A percentile compares a stretch with the other conserved stretches of the same genome.
These are phyloP conservation scores for Oryza officinalis DNA, from an alignment of 176 grass and related monocot species.

Conservation along the genomic window DNA sequence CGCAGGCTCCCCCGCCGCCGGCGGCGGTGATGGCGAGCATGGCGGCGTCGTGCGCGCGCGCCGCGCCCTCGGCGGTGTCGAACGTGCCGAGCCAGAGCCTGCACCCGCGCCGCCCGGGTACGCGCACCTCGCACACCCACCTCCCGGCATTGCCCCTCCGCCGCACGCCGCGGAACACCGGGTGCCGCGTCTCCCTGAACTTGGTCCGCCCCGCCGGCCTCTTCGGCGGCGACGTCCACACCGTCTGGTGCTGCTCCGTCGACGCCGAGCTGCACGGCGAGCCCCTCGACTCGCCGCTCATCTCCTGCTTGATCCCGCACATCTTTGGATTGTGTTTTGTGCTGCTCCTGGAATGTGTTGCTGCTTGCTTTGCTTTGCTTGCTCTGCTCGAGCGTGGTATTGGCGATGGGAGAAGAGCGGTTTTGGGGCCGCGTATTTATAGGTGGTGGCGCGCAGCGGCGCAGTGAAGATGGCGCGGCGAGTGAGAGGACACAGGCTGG, in stretches of 20 bases:
- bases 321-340: conserved; percentile 19
- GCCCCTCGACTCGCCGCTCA: neutral
- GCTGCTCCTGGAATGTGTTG: too few species aligned
- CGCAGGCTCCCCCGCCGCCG: conserved; percentile 14
- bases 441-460: conserved; percentile 19
- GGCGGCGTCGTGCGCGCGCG: conserved; percentile 68
- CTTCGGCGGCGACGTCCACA: conserved; percentile 53
- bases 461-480: conserved; percentile 20
- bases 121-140: conserved; percentile 72
- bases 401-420: neutral
- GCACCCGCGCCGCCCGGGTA: conserved; percentile 36
- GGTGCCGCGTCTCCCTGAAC: conserved; percentile 76
- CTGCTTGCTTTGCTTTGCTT: neutral
- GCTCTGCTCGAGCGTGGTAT: neutral
- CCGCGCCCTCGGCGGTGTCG: conserved; percentile 61
- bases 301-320: conserved; percentile 45
- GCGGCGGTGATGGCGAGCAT: conserved; percentile 41
- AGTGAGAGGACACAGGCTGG: neutral
- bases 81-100: conserved; percentile 93
- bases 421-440: conserved; percentile 28
- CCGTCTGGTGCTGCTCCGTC: neutral
- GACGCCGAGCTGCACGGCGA: conserved; percentile 33
- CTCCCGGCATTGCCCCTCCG: conserved; percentile 42
- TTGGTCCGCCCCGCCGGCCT: conserved; percentile 58
- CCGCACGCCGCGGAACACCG: conserved; percentile 65